Evolutionary conservation across 2,329 filamentous ascomycete species (phyloP).

Genomic region (Aspergillus luchuensis): DNA sequence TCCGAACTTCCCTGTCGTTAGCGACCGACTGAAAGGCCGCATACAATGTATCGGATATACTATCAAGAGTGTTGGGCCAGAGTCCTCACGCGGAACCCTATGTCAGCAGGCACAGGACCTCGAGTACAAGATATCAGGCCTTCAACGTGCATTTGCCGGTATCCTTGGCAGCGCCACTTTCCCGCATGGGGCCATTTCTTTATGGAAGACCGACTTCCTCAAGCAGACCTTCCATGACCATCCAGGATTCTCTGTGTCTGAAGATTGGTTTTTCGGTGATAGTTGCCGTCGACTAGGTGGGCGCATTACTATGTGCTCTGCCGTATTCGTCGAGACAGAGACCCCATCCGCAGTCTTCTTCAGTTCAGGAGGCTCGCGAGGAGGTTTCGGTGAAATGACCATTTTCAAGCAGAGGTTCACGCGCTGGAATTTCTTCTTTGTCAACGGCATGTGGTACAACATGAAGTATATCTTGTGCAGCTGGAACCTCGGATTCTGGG

Average conservation of each 20-base stretch:
- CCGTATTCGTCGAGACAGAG: slow-evolving; percentile 55
- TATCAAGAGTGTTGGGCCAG: slow-evolving; percentile 49
- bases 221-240: slow-evolving; percentile 51
- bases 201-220: slow-evolving; percentile 52
- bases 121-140: slow-evolving; percentile 55
- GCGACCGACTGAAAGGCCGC: slow-evolving; percentile 43
- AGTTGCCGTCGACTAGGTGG: slow-evolving; percentile 49
- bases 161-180: slow-evolving; percentile 52
- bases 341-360: slow-evolving; percentile 49
- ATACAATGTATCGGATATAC: slow-evolving; percentile 54
- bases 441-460: slow-evolving; percentile 53
- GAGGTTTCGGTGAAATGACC: slow-evolving; percentile 57
- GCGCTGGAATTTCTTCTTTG: slow-evolving; percentile 57
- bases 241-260: slow-evolving; percentile 53
- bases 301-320: slow-evolving; percentile 52
- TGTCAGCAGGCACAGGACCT: slow-evolving; percentile 54
- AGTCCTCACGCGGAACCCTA: slow-evolving; percentile 38
- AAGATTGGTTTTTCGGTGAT: slow-evolving; percentile 58
- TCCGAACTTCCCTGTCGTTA: slow-evolving; percentile 51
- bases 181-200: slow-evolving; percentile 54
- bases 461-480: slow-evolving; percentile 49
- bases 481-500: slow-evolving; percentile 54
- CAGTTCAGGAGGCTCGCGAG: slow-evolving; percentile 40
- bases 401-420: slow-evolving; percentile 55
- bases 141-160: slow-evolving; percentile 49